Percentiles rank a stretch among this genome's conserved stretches.
phyloP scores from a whole-genome alignment of 2,329 filamentous ascomycete genomes.

The Fusarium secorum region DNA sequence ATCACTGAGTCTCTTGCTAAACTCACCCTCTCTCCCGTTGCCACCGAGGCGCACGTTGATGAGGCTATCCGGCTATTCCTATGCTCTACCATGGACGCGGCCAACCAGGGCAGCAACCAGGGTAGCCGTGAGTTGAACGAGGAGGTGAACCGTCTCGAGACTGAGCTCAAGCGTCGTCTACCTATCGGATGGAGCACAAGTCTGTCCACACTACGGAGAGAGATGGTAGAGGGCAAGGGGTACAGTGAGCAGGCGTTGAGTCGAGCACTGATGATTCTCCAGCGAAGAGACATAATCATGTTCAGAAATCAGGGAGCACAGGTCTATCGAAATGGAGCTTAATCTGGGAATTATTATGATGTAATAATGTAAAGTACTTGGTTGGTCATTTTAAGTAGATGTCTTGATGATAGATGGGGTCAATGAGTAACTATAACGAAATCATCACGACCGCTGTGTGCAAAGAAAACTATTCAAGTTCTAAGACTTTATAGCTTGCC shows the following conservation, averaged over 20 bases:
- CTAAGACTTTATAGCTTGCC: neutral
- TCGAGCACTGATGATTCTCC: slow-evolving; percentile 83
- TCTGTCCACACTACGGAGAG: slow-evolving; percentile 81
- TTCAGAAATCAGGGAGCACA: slow-evolving; percentile 79
- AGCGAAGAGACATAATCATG: slow-evolving; percentile 85
- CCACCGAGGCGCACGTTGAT: slow-evolving; percentile 90
- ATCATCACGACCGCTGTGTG: slow-evolving; percentile 1
- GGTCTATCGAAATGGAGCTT: slow-evolving; percentile 77
- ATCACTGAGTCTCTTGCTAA: slow-evolving; percentile 97
- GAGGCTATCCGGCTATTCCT: slow-evolving; percentile 97
- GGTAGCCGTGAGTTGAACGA: slow-evolving; percentile 90
- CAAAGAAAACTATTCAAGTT: neutral
- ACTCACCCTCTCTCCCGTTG: slow-evolving; percentile 82
- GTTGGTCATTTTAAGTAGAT: slow-evolving; percentile 13
- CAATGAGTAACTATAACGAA: slow-evolving; percentile 34
- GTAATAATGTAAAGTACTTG: slow-evolving; percentile 20
- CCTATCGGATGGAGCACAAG: slow-evolving; percentile 97
- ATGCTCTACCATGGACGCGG: slow-evolving; percentile 96
- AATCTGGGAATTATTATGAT: slow-evolving; percentile 27
- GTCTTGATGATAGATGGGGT: slow-evolving; percentile 27
- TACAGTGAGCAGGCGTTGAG: slow-evolving; percentile 89
- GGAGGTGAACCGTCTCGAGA: slow-evolving; percentile 85
- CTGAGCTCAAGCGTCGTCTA: slow-evolving; percentile 84
- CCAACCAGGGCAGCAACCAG: slow-evolving; percentile 85
- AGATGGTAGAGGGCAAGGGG: slow-evolving; percentile 91